These are phyloP conservation scores for Coemansia sp. DNA, from an alignment of 192 early-diverging fungal genomes.

Conservation along the genomic window DNA sequence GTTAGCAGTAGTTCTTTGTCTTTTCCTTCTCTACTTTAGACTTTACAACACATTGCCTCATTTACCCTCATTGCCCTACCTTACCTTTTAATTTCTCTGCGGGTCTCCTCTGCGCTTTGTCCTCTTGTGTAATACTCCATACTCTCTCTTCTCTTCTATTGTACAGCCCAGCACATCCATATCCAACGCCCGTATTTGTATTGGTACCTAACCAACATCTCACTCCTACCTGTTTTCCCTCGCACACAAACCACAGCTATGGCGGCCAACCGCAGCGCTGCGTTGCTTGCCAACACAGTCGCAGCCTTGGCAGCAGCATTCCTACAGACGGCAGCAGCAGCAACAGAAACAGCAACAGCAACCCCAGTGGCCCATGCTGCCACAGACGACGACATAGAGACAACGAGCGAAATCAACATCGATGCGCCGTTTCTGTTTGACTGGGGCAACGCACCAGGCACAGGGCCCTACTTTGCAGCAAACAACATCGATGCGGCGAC, in stretches of 20 bases:
- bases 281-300: neutral
- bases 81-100: no score
- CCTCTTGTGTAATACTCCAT: no score
- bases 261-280: neutral
- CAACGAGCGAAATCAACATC: slow-evolving; percentile 33
- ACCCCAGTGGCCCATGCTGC: slow-evolving; percentile 1
- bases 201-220: no score
- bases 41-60: no score
- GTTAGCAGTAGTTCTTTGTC: no score
- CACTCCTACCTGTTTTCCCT: no score
- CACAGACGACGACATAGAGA: slow-evolving; percentile 9
- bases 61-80: no score
- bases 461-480: slow-evolving; percentile 43
- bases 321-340: neutral
- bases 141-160: no score
- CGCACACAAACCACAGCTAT: neutral
- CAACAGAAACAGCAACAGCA: neutral
- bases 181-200: no score
- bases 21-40: no score
- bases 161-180: no score
- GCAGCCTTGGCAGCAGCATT: neutral
- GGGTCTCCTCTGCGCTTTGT: no score
- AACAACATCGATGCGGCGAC: slow-evolving; percentile 55
- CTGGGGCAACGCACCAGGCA: slow-evolving; percentile 52
- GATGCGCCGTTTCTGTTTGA: slow-evolving; percentile 38